Conservation (phyloP, 2,329 filamentous ascomycete species). For the Penicillium sp. region DNA sequence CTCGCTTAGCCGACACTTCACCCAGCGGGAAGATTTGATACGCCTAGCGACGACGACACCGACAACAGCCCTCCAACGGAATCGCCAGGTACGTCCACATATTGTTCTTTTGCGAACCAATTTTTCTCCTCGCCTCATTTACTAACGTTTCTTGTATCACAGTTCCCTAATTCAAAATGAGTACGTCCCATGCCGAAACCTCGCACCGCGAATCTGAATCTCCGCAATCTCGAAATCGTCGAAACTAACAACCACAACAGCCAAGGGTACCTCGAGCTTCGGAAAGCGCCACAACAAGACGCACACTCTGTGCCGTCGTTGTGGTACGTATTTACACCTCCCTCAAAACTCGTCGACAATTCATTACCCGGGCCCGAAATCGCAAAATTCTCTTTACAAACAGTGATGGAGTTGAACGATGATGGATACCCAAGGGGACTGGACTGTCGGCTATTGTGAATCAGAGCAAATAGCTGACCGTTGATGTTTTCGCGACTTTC, state of each 20-base stretch:
- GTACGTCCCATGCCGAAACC: slow-evolving; percentile 47
- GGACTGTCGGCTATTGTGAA: background rate
- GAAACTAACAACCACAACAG: slow-evolving; percentile 54
- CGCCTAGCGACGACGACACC: slow-evolving; percentile 47
- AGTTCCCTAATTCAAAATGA: slow-evolving; percentile 59
- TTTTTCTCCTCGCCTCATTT: slow-evolving; percentile 11
- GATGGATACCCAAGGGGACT: background rate
- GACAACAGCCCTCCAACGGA: slow-evolving; percentile 48
- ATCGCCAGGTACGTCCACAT: slow-evolving; percentile 43
- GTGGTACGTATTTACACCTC: slow-evolving; percentile 67
- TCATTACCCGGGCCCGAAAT: slow-evolving; percentile 12
- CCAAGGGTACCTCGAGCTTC: slow-evolving; percentile 72
- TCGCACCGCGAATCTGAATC: slow-evolving; percentile 23
- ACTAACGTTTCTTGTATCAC: slow-evolving; percentile 27
- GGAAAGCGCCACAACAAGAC: slow-evolving; percentile 94
- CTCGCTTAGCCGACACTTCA: slow-evolving; percentile 43
- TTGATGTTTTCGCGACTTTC: slow-evolving; percentile 30
- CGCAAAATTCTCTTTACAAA: slow-evolving; percentile 14
- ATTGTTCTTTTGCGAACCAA: slow-evolving; percentile 7
- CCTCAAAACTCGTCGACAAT: slow-evolving; percentile 11
- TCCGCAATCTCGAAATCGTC: slow-evolving; percentile 24
- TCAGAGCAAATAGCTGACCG: slow-evolving; percentile 12
- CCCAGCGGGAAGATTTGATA: slow-evolving; percentile 40
- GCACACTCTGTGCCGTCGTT: slow-evolving; percentile 97
- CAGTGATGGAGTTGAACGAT: slow-evolving; percentile 4